Percentiles rank a stretch among this genome's conserved stretches.
Conservation (phyloP, 176 grass and related monocot species). For the Tuctoria greenei region DNA sequence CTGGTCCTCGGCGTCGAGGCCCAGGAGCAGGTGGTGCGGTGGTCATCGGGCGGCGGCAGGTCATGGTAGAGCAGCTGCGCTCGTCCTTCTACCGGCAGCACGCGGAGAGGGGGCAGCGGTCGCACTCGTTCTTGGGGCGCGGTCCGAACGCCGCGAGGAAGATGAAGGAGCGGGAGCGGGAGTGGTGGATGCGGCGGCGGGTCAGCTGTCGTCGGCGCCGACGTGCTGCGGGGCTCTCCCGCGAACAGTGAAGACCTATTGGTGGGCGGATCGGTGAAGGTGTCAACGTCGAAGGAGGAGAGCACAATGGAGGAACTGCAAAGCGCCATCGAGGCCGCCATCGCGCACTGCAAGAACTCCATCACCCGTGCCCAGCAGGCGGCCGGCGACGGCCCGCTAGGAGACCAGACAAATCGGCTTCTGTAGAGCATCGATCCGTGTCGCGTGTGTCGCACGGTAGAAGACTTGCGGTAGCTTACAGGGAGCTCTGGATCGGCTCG, state of each 20-base stretch:
- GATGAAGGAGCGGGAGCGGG: conserved; percentile 28
- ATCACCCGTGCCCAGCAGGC: conserved; percentile 31
- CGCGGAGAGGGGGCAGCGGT: conserved; percentile 53
- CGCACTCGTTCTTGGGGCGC: conserved; percentile 66
- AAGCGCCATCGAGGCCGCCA: conserved; percentile 90
- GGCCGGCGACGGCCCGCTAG: conserved; percentile 40
- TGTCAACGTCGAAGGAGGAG: conserved; percentile 74
- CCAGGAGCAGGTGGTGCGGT: conserved; percentile 93
- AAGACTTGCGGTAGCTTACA: too few relatives aligned
- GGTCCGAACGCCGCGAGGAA: conserved; percentile 24
- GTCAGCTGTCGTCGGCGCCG: conserved; percentile 67
- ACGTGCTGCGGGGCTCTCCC: conserved; percentile 69
- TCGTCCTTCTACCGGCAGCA: conserved; percentile 47
- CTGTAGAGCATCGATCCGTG: conserved; percentile 64
- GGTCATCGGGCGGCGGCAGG: too few relatives aligned
- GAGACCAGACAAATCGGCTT: conserved; percentile 1
- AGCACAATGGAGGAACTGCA: conserved; percentile 98
- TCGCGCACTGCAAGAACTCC: conserved; percentile 97
- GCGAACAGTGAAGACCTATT: conserved; percentile 84
- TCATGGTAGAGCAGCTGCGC: conserved; percentile 67
- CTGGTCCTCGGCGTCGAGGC: conserved; percentile 76
- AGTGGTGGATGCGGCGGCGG: conserved; percentile 27
- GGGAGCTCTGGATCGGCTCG: too few relatives aligned
- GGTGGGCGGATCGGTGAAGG: conserved; percentile 57
- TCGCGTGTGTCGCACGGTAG: too few relatives aligned